A percentile compares a stretch with the other conserved stretches of the same genome.
Conservation (phyloP, 169 alveolate species). For the Cryptosporidium tyzzeri region DNA sequence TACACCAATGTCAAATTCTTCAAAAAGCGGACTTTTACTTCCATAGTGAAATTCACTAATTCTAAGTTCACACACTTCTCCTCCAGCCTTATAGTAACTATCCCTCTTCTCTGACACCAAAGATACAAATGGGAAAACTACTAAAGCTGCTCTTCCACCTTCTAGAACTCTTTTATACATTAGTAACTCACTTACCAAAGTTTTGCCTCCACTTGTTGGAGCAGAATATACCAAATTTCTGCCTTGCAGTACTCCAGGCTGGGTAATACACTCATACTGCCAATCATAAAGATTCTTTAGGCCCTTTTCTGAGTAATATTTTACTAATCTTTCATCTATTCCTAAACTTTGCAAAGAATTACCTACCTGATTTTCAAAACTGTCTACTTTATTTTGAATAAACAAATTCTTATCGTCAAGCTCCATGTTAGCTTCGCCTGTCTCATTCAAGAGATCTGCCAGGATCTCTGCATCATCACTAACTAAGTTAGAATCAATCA, state of each 20-base stretch:
- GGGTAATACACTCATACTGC: constrained; percentile 80
- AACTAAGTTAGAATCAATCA: background rate
- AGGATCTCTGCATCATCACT: background rate
- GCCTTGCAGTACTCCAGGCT: constrained; percentile 77
- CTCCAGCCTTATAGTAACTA: constrained; percentile 55
- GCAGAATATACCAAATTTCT: constrained; percentile 85
- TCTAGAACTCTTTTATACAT: constrained; percentile 77
- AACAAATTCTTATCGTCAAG: background rate
- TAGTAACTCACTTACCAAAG: constrained; percentile 85
- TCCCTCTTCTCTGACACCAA: constrained; percentile 83
- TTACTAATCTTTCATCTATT: constrained; percentile 24
- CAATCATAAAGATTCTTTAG: constrained; percentile 71
- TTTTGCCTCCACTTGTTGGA: constrained; percentile 90
- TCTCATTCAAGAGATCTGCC: background rate
- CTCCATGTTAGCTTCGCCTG: background rate
- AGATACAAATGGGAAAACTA: constrained; percentile 85
- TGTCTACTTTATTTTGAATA: background rate
- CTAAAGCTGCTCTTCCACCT: constrained; percentile 77
- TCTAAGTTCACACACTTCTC: constrained; percentile 51
- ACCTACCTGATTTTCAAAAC: background rate
- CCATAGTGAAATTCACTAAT: constrained; percentile 49
- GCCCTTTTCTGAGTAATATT: constrained; percentile 17
- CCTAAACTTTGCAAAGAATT: constrained; percentile 19
- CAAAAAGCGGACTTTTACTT: constrained; percentile 73
- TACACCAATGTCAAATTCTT: constrained; percentile 81